Base-by-base conservation (phyloP, 768 basidiomycete species). In the Boletus pseudo-olivaceus region DNA sequence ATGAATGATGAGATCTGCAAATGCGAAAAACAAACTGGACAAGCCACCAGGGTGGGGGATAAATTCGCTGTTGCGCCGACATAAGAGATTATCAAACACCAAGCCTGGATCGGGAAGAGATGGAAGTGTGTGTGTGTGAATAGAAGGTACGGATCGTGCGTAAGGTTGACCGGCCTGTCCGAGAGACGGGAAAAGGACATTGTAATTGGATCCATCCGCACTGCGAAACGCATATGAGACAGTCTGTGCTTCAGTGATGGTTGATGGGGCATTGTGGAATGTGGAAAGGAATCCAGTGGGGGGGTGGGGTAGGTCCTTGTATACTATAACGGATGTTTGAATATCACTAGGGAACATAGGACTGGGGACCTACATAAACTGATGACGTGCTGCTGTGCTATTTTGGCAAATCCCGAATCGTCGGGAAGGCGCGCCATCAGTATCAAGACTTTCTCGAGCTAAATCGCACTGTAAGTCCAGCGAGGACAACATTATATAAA, bases 281-380 rank as follows among this genome's bases (percentile, higher is more conserved):
- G 62, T 57, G 10, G 69, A 61, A 37, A 87, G 70, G 64, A 82
- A 88, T 11, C 74, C 75, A 46, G 67, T 70, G 10, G 87, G 84
- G 5, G 89, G 89, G 57, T 90, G 90, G 4, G 88, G 88, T 34
- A 93, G 79, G 67, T 90, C 90, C 56, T 86, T 83, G 75, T 85
- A 90, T 39, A 90, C 86, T 87, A 54, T 47, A 55, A 53, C 27
- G 49, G 20, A 35, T 49, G 43, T 39, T 44, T 37, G 19, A 37
- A 23, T 48, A 41, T 43, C 14, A 10, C 30, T 7, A 12, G 47
- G 46, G n/a, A 39, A 35, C 43, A 7, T 35, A 48, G 27, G 23
- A 34, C n/a, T 12, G 10, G n/a, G 26, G n/a, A 75, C 85, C 63
- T 64, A 88, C 88, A 73, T 45, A 84, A 67, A 51, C 71, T 73